These are phyloP conservation scores for Linum lewisii DNA, from an alignment of 345 rosid genomes.

Conservation along the genomic window DNA sequence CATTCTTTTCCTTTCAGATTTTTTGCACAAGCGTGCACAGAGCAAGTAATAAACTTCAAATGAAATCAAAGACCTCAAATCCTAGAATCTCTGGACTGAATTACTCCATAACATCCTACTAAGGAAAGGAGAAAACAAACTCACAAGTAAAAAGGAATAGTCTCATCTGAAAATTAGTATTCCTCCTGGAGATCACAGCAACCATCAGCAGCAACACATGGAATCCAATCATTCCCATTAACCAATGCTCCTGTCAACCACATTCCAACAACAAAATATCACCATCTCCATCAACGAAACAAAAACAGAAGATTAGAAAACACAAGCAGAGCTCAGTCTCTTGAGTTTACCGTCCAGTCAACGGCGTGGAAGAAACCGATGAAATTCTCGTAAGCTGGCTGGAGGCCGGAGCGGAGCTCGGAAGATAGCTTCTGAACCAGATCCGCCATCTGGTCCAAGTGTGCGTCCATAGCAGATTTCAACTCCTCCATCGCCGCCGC, in stretches of 20 bases:
- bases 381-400: conserved; percentile 70
- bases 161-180: conserved; percentile 73
- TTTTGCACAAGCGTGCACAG: background rate
- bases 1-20: no score
- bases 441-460: conserved; percentile 75
- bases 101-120: background rate
- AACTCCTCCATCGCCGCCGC: conserved; percentile 52
- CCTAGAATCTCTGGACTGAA: background rate
- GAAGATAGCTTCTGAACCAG: conserved; percentile 71
- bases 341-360: conserved; percentile 74
- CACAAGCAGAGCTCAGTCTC: background rate
- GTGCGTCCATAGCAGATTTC: conserved; percentile 60
- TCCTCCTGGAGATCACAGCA: conserved; percentile 49
- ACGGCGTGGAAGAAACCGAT: conserved; percentile 84
- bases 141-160: conserved; percentile 73
- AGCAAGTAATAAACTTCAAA: background rate
- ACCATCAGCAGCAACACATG: conserved; percentile 45
- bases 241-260: conserved; percentile 65
- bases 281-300: background rate
- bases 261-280: background rate
- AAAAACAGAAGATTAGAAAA: background rate
- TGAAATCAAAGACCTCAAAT: no score
- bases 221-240: conserved; percentile 54
- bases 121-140: conserved; percentile 12
- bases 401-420: conserved; percentile 66